phyloP scores from a whole-genome alignment of 108 stramenopile genomes.

The Aureococcus anophagefferens region DNA sequence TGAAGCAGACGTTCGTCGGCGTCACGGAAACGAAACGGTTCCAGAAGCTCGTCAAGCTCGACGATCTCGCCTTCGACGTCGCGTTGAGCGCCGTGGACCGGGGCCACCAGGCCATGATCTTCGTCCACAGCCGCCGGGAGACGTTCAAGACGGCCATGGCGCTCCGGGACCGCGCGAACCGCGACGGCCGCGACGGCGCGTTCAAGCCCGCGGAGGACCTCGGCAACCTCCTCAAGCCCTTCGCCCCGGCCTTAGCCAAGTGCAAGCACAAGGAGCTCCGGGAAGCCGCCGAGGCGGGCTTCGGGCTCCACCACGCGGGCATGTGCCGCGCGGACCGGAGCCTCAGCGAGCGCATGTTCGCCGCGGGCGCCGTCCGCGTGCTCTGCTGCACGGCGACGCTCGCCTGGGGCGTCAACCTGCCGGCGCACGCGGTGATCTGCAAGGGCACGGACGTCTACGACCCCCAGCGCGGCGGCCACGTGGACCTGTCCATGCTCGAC shows the following conservation, averaged over 20 bases:
- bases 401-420: conserved; percentile 94
- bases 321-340: conserved; percentile 91
- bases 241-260: conserved; percentile 44
- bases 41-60: conserved; percentile 69
- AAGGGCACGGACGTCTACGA: conserved; percentile 99
- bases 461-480: conserved; percentile 88
- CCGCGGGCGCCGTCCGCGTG: conserved; percentile 87
- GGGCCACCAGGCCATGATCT: conserved; percentile 98
- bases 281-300: conserved; percentile 73
- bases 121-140: conserved; percentile 95
- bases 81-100: conserved; percentile 71
- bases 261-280: conserved; percentile 74
- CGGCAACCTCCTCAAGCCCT: conserved; percentile 1
- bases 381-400: conserved; percentile 94
- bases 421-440: conserved; percentile 85
- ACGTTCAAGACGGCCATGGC: conserved; percentile 78
- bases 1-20: conserved; percentile 91
- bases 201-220: background rate
- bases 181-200: conserved; percentile 19
- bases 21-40: conserved; percentile 68
- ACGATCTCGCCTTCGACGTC: conserved; percentile 78
- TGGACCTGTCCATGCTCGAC: conserved; percentile 90
- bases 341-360: conserved; percentile 86
- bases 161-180: conserved; percentile 60
- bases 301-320: conserved; percentile 98